Percentiles rank a stretch among this genome's conserved stretches.
These are phyloP conservation scores for Aquilaria malaccensis DNA, from an alignment of 345 rosid species.

Conservation along the genomic window DNA sequence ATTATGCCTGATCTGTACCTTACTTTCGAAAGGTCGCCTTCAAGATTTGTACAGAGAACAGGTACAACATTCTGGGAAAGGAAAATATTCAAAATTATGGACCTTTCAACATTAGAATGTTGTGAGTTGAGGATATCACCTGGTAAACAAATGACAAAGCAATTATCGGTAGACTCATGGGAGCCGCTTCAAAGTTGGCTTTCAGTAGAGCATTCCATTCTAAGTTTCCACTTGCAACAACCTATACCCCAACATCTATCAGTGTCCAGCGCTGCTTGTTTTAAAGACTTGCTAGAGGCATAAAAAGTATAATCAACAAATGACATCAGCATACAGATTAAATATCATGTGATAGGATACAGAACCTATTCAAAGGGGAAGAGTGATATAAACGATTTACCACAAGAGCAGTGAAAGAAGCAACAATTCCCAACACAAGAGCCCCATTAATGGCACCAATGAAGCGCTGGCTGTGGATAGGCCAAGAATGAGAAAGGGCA, in stretches of 20 bases:
- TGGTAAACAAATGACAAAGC: conserved; percentile 93
- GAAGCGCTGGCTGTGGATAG: conserved; percentile 66
- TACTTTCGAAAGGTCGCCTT: conserved; percentile 93
- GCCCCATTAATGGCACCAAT: conserved; percentile 82
- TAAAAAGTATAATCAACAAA: not conserved
- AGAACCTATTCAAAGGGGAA: not conserved
- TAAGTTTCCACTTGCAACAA: conserved; percentile 66
- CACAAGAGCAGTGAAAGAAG: conserved; percentile 80
- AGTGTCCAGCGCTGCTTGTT: not conserved
- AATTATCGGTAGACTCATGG: conserved; percentile 95
- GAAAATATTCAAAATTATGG: conserved; percentile 12
- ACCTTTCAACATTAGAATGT: conserved; percentile 8
- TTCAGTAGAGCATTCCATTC: conserved; percentile 74
- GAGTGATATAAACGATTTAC: conserved; percentile 28
- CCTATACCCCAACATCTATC: conserved; percentile 23
- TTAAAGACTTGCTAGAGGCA: not conserved
- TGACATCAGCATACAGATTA: not conserved
- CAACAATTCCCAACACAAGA: conserved; percentile 61
- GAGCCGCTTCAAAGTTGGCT: conserved; percentile 87
- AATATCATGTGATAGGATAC: not conserved
- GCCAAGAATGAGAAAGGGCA: not conserved
- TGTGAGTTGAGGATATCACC: conserved; percentile 34
- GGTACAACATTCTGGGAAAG: conserved; percentile 82
- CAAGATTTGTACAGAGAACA: conserved; percentile 87
- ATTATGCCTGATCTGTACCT: conserved; percentile 43